A percentile compares a stretch with the other conserved stretches of the same genome.
Evolutionary conservation across 768 basidiomycete species (phyloP).

Genomic region (Mycena crocata): DNA sequence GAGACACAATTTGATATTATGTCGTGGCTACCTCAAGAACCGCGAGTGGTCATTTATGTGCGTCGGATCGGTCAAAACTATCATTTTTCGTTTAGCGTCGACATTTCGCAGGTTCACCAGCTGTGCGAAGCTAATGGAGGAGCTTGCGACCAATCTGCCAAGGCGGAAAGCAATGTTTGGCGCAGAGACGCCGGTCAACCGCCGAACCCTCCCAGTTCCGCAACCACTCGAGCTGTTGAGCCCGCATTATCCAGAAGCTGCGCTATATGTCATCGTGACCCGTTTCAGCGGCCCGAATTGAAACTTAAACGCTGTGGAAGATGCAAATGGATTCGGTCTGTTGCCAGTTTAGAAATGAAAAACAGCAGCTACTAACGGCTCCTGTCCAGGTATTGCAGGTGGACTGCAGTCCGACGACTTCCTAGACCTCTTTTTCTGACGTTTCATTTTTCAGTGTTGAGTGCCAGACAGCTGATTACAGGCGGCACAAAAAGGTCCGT

Average conservation of each 20-base stretch:
- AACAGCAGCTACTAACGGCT: background rate
- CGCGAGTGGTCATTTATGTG: conserved; percentile 1
- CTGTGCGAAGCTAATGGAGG: conserved; percentile 22
- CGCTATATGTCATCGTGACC: conserved; percentile 20
- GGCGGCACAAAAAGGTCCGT: conserved; percentile 14
- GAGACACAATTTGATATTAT: conserved; percentile 10
- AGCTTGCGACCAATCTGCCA: conserved; percentile 18
- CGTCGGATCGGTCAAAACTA: background rate
- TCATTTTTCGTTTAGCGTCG: background rate
- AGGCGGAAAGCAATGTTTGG: conserved; percentile 24
- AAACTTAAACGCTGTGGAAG: conserved; percentile 19
- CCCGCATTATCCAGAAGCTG: conserved; percentile 23
- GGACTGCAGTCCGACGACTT: background rate
- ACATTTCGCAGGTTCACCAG: conserved; percentile 13
- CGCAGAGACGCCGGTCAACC: background rate
- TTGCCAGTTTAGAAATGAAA: background rate
- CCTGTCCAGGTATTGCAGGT: conserved; percentile 23
- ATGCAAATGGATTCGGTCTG: conserved; percentile 17
- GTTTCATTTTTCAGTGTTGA: background rate
- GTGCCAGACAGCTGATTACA: conserved; percentile 14
- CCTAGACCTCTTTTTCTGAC: background rate
- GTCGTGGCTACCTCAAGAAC: conserved; percentile 5
- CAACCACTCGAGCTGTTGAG: conserved; percentile 4
- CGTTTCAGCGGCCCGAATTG: conserved; percentile 4
- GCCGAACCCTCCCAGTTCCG: conserved; percentile 17